Base-by-base conservation (phyloP, 2,329 filamentous ascomycete species). In the Colletotrichum liaoningense region DNA sequence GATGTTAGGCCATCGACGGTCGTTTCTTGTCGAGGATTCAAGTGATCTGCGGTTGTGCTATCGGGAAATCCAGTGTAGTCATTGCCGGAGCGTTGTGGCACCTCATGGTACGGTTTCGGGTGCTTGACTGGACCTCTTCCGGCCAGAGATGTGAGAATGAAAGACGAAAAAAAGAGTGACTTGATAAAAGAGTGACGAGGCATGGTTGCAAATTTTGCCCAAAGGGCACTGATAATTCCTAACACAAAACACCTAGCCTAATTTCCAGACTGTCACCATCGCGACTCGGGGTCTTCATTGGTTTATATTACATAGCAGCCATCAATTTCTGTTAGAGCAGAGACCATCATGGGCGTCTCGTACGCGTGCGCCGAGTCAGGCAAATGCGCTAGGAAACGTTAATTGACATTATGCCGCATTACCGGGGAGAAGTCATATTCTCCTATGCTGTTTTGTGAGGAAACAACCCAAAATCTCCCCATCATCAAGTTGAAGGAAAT, bases 151-250 rank as follows among this genome's bases (percentile, higher is more conserved):
- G 65, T 24, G 5, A 60, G 24, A 19, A 38, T 11, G n/a, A 60
- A 60, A 6, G 64, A 49, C 24, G 30, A 26, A 14, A 58, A 26
- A 66, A 26, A 35, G 63, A 66, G 1, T 22, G 63, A 58, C 52
- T 66, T 57, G 16, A 57, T 7, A 22, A 67, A 67, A 8, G 56
- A 60, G 42, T 54, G 42, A 49, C 64, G 64, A 52, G 42, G 22
- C 64, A 60, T 67, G 5, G 30, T 66, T 57, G 54, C n/a, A 22
- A 14, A 8, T 14, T 14, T 54, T 24, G 19, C 22, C 49, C 22
- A 24, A 5, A 24, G 22, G 49, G 22, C 49, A n/a, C 19, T 11
- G 19, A 14, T 0, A 24, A 54, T 22, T 2, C 49, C 49, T 2
- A 24, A 33, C 11, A 33, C 30, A 4, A 2, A 54, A 19, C 2